Base-by-base conservation (phyloP, 441 rosid genomes). In the Eutrema salsugineum region DNA sequence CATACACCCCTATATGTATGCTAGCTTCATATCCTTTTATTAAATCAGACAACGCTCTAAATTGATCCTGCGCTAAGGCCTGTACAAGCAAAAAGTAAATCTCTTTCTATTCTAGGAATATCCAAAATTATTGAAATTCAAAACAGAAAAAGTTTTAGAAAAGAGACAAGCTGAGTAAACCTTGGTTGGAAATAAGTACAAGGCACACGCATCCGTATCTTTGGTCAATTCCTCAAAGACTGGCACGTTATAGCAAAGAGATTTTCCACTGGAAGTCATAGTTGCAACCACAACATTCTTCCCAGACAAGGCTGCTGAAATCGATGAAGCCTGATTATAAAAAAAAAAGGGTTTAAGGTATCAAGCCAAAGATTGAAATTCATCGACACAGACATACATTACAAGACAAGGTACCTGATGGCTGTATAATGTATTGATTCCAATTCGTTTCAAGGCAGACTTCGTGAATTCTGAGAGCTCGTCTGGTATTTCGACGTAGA, bases 21-120 rank as follows among this genome's bases (percentile, higher is more conserved):
- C 71, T 63, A 72, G 72, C 68, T 79, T 77, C 86, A 71, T 80
- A 83, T 59, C 79, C 88, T 70, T 83, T 73, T 59, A 79, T 75
- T 82, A 93, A 80, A 72, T 66, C 62, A 59, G 82, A 70, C 75
- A 91, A 82, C 35, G 91, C 91, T 84, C 94, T 88, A 39, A 88
- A 83, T 70, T 95, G 99, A 83, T 95, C 99, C 82, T 95, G 99
- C 58, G 99, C 97, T 80, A 95, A 80, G 77, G 99, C 99, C 99
- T 95, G 72, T 65, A 80, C 63, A 57, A 69, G 76, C 64, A 58
- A 78, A 77, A 75, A 14, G 46, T 38, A 27, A 75, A 27, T 63
- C 61, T 44, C 20, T 56, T 63, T 35, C 38, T 33, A 5, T 9
- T 42, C 16, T 47, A 39, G 17, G 38, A 72, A 66, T 64, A 42